Conservation (phyloP, 805 yeast species). For the Kodamaea restingae region DNA sequence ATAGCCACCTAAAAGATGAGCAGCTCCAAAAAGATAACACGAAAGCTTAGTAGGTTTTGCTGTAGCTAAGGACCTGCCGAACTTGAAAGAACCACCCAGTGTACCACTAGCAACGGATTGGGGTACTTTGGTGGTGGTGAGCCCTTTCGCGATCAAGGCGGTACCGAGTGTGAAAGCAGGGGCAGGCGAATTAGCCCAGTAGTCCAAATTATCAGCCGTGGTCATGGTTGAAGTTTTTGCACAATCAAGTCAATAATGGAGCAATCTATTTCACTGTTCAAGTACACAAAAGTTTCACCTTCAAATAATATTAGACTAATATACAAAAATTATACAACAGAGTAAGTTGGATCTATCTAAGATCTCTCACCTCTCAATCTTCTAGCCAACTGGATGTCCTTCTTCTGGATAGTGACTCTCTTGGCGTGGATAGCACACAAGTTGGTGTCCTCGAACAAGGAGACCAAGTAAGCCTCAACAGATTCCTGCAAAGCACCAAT, state of each 20-base stretch:
- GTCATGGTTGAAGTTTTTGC: neutral
- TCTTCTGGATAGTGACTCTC: conserved; percentile 47
- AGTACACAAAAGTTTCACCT: neutral
- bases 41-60: conserved; percentile 35
- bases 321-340: conserved; percentile 13
- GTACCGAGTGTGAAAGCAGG: conserved; percentile 14
- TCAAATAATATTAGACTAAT: conserved; percentile 11
- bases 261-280: neutral
- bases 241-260: neutral
- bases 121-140: conserved; percentile 6
- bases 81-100: conserved; percentile 19
- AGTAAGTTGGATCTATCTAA: conserved; percentile 16
- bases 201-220: neutral
- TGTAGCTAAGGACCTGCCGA: conserved; percentile 16
- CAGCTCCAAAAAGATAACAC: conserved; percentile 56
- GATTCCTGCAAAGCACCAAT: conserved; percentile 47
- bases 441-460: conserved; percentile 46
- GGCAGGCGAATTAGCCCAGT: conserved; percentile 10
- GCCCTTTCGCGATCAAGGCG: conserved; percentile 11
- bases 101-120: conserved; percentile 8
- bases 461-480: conserved; percentile 46
- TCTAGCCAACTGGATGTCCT: conserved; percentile 47
- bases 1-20: conserved; percentile 64
- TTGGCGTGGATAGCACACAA: conserved; percentile 49
- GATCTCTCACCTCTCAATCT: conserved; percentile 50